Base-by-base conservation (phyloP, 306 rosid species). In the Prunus armeniaca region DNA sequence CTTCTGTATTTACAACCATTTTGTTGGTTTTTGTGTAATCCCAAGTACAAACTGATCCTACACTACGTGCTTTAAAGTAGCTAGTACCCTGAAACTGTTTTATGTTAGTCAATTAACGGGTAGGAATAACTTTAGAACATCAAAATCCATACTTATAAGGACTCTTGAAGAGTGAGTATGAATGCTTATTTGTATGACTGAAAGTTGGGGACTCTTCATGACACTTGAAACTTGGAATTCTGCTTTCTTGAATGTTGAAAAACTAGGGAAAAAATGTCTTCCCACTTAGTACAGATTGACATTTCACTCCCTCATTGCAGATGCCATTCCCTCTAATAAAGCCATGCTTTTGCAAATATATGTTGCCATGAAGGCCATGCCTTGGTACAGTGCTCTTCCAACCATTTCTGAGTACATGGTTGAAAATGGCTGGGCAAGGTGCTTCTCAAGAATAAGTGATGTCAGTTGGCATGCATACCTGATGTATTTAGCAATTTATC, bases 281-380 rank as follows among this genome's bases (percentile, higher is more conserved):
- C 58, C 38, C 51, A 67, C 65, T 6, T 11, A 65, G 41, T 38
- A 38, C 50, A 14, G n/a, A 22, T 58, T 28, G 67, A 50, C 45
- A 12, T 38, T 19, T 60, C 64, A 61, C 71, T 76, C 3, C 47
- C 45, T 82, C n/a, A 34, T 66, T 87, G 87, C 89, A 95, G 98
- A 95, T 80, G 91, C 90, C 38, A 84, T 92, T 79, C 98, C 98
- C 28, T 85, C 92, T 17, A 89, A 80, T 66, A 81, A 79, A 71
- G 93, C 96, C 72, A 95, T 95, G 91, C 82, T 89, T 65, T 82
- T 90, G 87, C 98, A 95, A 88, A 92, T 95, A 72, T 63, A 4
- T 76, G 93, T 90, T 50, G 91, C 97, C 56, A 83, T 92, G 95
- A 92, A 89, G 84, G 92, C 96, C 66, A 92, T 92, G 98, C 98